Percentiles rank a stretch among this genome's conserved stretches.
Evolutionary conservation across 2,329 filamentous ascomycete genomes (phyloP).

Genomic region (Aspergillus aculeatinus): DNA sequence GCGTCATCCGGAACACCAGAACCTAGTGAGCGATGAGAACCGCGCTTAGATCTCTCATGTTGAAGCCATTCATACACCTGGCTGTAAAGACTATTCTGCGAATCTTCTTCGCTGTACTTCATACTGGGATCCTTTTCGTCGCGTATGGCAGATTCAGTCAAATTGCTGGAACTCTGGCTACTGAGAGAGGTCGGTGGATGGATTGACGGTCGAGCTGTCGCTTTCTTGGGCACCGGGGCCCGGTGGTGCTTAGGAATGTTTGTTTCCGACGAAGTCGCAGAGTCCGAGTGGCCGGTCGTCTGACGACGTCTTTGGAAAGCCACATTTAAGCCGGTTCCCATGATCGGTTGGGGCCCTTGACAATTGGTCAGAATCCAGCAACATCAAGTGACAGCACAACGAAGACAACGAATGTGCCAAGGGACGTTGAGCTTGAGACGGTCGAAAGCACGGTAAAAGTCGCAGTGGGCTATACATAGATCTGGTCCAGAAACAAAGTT

Average conservation of each 20-base stretch:
- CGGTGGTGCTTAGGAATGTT: conserved; percentile 27
- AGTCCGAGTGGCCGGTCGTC: conserved; percentile 20
- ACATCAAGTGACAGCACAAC: conserved; percentile 1
- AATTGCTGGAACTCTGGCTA: conserved; percentile 28
- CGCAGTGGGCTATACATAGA: conserved; percentile 23
- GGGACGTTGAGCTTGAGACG: background rate
- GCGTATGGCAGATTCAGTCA: conserved; percentile 22
- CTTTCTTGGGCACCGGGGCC: conserved; percentile 29
- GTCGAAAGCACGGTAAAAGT: conserved; percentile 7
- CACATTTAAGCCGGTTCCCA: conserved; percentile 29
- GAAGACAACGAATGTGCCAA: conserved; percentile 4
- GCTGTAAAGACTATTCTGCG: conserved; percentile 54
- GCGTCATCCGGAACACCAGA: conserved; percentile 42
- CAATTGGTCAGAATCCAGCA: conserved; percentile 29
- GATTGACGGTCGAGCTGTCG: conserved; percentile 27
- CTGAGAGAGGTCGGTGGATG: conserved; percentile 26
- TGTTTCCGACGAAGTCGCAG: conserved; percentile 22
- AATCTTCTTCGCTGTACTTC: conserved; percentile 31
- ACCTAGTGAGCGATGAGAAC: conserved; percentile 53
- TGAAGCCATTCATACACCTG: conserved; percentile 84
- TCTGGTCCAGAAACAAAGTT: conserved; percentile 18
- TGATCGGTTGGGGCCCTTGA: conserved; percentile 28
- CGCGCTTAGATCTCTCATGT: conserved; percentile 70
- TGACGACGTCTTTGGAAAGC: conserved; percentile 24
- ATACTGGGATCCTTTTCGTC: conserved; percentile 29